phyloP scores from a whole-genome alignment of 768 basidiomycete species.

The Lentinula sp. region DNA sequence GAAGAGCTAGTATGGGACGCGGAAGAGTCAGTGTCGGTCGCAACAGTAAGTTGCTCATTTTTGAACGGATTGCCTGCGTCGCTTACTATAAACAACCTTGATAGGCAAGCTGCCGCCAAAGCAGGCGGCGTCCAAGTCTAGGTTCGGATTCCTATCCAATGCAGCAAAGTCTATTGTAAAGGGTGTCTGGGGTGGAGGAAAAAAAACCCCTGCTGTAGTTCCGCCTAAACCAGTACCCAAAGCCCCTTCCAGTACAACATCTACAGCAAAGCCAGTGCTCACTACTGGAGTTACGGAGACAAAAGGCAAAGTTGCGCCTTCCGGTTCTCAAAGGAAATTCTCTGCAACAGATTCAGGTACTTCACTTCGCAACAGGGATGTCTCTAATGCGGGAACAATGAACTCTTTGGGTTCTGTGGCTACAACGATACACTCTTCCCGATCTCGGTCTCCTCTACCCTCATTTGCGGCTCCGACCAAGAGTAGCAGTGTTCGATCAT shows the following conservation, averaged over 20 bases:
- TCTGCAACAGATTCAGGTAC: background rate
- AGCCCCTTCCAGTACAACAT: conserved; percentile 10
- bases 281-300: background rate
- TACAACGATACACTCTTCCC: conserved; percentile 11
- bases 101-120: conserved; percentile 33
- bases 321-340: background rate
- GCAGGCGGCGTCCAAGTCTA: conserved; percentile 37
- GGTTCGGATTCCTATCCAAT: conserved; percentile 64
- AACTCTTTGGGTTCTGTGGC: conserved; percentile 5
- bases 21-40: conserved; percentile 33
- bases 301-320: background rate
- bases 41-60: conserved; percentile 29
- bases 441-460: conserved; percentile 16
- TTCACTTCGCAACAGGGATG: background rate
- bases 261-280: background rate
- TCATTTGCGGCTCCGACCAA: conserved; percentile 9
- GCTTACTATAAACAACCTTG: conserved; percentile 4
- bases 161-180: conserved; percentile 67
- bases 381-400: background rate
- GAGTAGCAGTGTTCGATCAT: conserved; percentile 8
- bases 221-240: conserved; percentile 20
- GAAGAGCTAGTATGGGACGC: conserved; percentile 19
- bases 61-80: background rate
- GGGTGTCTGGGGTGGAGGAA: conserved; percentile 67
- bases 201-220: conserved; percentile 20